Evolutionary conservation across 441 rosid species (phyloP).

Genomic region (Erodium chrysanthum): DNA sequence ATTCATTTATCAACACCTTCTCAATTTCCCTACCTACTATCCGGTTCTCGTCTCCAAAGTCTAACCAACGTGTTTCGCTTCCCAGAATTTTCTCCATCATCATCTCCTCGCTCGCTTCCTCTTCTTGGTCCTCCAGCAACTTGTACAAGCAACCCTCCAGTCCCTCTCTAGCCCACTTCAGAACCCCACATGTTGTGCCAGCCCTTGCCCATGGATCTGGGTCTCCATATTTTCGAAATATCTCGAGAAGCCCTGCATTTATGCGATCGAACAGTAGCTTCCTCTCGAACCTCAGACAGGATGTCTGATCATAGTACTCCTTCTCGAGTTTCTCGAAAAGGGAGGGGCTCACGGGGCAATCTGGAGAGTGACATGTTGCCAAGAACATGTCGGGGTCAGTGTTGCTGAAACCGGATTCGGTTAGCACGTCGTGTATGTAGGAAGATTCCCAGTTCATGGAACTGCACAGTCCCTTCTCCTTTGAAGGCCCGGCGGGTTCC

Average conservation of each 20-base stretch:
- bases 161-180: conserved; percentile 1
- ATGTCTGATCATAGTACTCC: conserved; percentile 27
- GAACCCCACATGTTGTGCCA: too few species aligned
- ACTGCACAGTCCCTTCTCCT: conserved; percentile 24
- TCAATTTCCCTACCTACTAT: conserved; percentile 66
- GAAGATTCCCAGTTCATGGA: conserved; percentile 40
- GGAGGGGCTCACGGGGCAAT: conserved; percentile 49
- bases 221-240: conserved; percentile 29
- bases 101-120: conserved; percentile 24
- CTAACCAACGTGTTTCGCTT: conserved; percentile 44
- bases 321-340: conserved; percentile 75
- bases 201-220: not conserved
- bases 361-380: conserved; percentile 50
- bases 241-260: conserved; percentile 41
- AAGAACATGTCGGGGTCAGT: conserved; percentile 35
- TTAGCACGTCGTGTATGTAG: conserved; percentile 44
- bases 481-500: conserved; percentile 22
- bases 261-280: conserved; percentile 58
- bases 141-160: conserved; percentile 35
- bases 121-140: conserved; percentile 21
- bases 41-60: conserved; percentile 43
- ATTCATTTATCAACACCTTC: conserved; percentile 48
- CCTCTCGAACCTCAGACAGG: conserved; percentile 52
- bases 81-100: conserved; percentile 23
- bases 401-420: conserved; percentile 38